Evolutionary conservation across 345 rosid species (phyloP).

Genomic region (Rhizophora apiculata): DNA sequence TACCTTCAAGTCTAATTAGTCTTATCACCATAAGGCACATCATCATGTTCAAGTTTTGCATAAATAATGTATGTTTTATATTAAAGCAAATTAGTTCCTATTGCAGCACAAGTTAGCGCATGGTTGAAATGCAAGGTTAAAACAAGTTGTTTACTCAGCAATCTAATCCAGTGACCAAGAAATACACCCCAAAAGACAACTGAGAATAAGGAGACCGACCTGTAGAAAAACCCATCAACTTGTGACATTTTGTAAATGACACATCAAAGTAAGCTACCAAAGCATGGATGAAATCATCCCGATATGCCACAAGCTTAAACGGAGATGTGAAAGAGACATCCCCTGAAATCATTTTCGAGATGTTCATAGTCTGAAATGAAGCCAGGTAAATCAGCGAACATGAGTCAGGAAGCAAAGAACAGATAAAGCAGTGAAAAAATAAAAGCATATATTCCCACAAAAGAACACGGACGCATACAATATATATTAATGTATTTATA

Average conservation of each 20-base stretch:
- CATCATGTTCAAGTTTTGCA: too few relatives aligned
- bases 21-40: too few relatives aligned
- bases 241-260: constrained; percentile 91
- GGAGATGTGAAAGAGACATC: constrained; percentile 96
- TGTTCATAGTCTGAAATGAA: constrained; percentile 86
- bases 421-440: neutral
- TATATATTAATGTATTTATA: neutral
- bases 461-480: too few relatives aligned
- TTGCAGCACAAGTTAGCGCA: too few relatives aligned
- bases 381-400: constrained; percentile 4
- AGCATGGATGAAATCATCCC: constrained; percentile 98
- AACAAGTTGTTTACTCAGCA: too few relatives aligned
- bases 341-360: constrained; percentile 88
- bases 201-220: constrained; percentile 40
- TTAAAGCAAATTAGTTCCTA: too few relatives aligned
- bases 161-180: neutral
- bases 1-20: too few relatives aligned
- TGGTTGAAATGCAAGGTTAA: too few relatives aligned
- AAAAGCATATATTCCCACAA: neutral
- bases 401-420: constrained; percentile 13
- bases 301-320: constrained; percentile 88
- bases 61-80: too few relatives aligned
- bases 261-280: constrained; percentile 98
- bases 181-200: neutral
- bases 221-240: constrained; percentile 93